Evolutionary conservation across 2,329 filamentous ascomycete genomes (phyloP).

Genomic region (Ceratocystis smalleyi): DNA sequence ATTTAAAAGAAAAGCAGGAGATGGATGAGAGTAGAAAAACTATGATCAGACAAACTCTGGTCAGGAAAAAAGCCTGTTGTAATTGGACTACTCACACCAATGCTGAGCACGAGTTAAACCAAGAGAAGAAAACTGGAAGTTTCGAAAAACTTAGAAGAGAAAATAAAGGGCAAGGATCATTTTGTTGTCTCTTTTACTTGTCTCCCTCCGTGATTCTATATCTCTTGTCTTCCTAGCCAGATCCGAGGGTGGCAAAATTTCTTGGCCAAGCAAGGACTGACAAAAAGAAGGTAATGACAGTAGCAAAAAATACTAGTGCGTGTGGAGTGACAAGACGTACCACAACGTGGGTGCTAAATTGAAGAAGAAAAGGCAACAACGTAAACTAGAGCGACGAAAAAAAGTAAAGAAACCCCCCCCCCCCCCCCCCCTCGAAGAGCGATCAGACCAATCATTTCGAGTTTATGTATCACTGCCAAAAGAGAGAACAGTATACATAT

Average conservation of each 20-base stretch:
- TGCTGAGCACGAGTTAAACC: not conserved
- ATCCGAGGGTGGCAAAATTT: not conserved
- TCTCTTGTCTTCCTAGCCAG: not conserved
- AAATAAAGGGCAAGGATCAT: slow-evolving; percentile 2
- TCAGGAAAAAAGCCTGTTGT: not conserved
- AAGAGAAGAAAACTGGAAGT: not conserved
- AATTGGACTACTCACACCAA: not conserved
- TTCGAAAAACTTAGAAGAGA: slow-evolving; percentile 5
- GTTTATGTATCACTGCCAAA: too few relatives aligned
- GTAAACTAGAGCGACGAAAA: not conserved
- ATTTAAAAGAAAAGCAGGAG: not conserved
- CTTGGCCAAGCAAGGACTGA: not conserved
- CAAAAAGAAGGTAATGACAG: not conserved
- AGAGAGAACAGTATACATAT: not conserved
- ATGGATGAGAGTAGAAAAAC: not conserved
- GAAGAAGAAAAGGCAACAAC: not conserved
- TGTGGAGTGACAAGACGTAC: not conserved
- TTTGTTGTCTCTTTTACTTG: not conserved
- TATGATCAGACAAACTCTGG: not conserved
- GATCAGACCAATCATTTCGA: too few relatives aligned
- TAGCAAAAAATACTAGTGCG: not conserved
- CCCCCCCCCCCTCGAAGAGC: too few relatives aligned
- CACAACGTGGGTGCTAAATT: too few relatives aligned
- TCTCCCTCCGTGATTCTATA: too few relatives aligned
- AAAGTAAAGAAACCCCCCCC: not conserved